Conservation (phyloP, 164 flowering plant genomes). For the Protea cynaroides region DNA sequence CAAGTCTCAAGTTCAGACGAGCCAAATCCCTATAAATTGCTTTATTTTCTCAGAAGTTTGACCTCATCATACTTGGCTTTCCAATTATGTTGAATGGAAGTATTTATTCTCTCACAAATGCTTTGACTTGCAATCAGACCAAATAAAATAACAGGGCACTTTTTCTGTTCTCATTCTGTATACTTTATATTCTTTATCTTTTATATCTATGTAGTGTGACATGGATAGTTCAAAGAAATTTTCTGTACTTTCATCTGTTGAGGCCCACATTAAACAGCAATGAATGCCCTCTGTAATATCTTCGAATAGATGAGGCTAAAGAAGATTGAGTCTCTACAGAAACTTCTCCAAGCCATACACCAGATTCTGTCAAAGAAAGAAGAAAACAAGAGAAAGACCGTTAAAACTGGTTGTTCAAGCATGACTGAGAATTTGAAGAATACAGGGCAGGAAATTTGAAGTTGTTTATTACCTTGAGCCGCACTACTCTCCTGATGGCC, state of each 20-base stretch:
- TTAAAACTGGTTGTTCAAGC: not conserved
- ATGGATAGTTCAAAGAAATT: not conserved
- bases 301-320: not conserved
- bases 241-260: not conserved
- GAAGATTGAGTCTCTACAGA: slow-evolving; percentile 29
- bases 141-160: no score
- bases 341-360: slow-evolving; percentile 72
- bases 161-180: not conserved
- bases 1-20: no score
- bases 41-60: not conserved
- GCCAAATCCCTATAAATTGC: not conserved
- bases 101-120: not conserved
- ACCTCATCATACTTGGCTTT: no score
- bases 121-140: not conserved
- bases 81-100: no score
- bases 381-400: not conserved
- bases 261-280: not conserved
- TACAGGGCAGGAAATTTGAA: no score
- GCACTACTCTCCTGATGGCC: slow-evolving; percentile 78
- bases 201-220: not conserved
- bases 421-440: no score
- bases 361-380: slow-evolving; percentile 49
- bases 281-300: not conserved
- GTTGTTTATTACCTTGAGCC: slow-evolving; percentile 55
- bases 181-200: not conserved